Conservation (phyloP, 768 basidiomycete species). For the Xerocomus brunneocitrinus region DNA sequence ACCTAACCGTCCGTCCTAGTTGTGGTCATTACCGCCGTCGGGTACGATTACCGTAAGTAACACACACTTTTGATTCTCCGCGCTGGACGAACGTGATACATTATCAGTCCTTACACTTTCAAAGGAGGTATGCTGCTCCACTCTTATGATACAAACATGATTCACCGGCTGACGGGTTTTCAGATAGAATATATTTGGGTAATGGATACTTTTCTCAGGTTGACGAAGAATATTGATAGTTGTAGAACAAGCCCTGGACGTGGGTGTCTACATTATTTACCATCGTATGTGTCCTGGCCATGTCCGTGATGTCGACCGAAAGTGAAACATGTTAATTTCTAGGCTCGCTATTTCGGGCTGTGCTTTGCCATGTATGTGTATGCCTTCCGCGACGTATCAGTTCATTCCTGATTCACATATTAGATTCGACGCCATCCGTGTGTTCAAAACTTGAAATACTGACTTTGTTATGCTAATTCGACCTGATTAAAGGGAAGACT, state of each 20-base stretch:
- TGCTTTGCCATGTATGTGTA: background rate
- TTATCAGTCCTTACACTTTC: background rate
- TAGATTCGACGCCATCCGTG: background rate
- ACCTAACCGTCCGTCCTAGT: background rate
- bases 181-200: slow-evolving; percentile 6
- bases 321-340: background rate
- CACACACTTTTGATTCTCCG: background rate
- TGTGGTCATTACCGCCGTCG: background rate
- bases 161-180: background rate
- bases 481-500: background rate
- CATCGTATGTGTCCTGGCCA: background rate
- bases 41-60: background rate
- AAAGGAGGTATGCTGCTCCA: background rate
- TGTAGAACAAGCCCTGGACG: background rate
- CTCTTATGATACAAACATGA: background rate
- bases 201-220: background rate
- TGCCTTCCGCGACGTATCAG: background rate
- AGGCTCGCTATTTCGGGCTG: slow-evolving; percentile 3
- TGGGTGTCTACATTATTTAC: background rate
- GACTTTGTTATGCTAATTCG: background rate
- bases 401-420: background rate
- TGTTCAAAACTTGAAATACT: background rate
- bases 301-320: background rate
- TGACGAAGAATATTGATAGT: background rate
- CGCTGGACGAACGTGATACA: background rate